Conservation (phyloP, 441 rosid genomes). For the Erysimum cheiri region DNA sequence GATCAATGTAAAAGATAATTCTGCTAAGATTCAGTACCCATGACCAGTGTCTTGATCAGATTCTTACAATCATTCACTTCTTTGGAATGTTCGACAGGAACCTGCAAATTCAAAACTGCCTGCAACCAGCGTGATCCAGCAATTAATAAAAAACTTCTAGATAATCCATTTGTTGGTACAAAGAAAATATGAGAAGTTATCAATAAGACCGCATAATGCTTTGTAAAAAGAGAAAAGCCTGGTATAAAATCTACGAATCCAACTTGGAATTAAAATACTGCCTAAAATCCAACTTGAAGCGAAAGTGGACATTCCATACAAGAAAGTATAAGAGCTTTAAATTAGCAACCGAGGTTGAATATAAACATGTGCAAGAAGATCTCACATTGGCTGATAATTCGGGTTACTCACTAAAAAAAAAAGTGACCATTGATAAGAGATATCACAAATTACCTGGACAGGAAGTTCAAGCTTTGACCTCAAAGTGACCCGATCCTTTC, state of each 20-base stretch:
- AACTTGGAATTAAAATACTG: background rate
- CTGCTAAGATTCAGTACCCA: slow-evolving; percentile 67
- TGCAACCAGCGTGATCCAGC: slow-evolving; percentile 54
- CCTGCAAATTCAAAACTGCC: slow-evolving; percentile 98
- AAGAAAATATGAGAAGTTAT: slow-evolving; percentile 21
- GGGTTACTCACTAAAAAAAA: slow-evolving; percentile 15
- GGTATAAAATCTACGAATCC: slow-evolving; percentile 8
- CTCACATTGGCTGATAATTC: slow-evolving; percentile 25
- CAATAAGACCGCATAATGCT: slow-evolving; percentile 24
- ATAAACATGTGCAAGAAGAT: slow-evolving; percentile 17
- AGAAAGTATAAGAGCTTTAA: slow-evolving; percentile 9
- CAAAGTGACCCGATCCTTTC: slow-evolving; percentile 82
- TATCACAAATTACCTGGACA: slow-evolving; percentile 73
- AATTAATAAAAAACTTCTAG: slow-evolving; percentile 34
- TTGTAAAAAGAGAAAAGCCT: slow-evolving; percentile 9
- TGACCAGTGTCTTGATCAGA: slow-evolving; percentile 97
- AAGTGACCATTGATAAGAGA: slow-evolving; percentile 13
- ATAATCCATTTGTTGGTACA: slow-evolving; percentile 24
- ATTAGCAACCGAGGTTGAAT: background rate
- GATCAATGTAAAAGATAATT: slow-evolving; percentile 21
- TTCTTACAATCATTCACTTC: slow-evolving; percentile 98
- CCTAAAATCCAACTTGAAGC: slow-evolving; percentile 26
- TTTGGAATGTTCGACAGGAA: slow-evolving; percentile 97
- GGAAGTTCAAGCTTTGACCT: slow-evolving; percentile 99
- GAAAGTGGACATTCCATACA: background rate